Base-by-base conservation (phyloP, 768 basidiomycete species). In the Hypholoma sublateritium region DNA sequence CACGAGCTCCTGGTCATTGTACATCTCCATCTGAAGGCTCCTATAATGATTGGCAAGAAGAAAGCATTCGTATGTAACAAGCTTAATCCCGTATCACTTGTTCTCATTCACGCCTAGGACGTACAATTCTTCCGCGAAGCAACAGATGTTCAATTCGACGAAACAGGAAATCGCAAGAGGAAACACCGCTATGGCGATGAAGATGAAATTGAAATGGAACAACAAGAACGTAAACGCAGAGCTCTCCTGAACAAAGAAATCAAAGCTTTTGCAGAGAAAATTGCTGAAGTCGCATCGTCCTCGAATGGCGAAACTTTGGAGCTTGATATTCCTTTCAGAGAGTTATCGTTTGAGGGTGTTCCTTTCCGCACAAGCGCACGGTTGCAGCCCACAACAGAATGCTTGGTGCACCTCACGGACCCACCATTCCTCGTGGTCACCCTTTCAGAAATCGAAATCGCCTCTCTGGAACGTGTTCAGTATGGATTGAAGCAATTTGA, bases 11-110 rank as follows among this genome's bases (percentile, higher is more conserved):
- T 98, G 52, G 95, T 97, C 54, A 88, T 99, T 59, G 85, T 97
- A 32, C 97, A 99, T 69, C 74, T 97, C 50, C 92, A 98, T 70
- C 80, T 99, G 50, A 97, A 85, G 72, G 84, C 93, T 0, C 97
- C 97, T 0, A 98, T 99, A 70, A 96, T 98, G 83, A 92, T 99
- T 63, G 96, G 97, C 59, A 98, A 98, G 79, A 97, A 95, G 77
- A 99, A 98, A 72, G 87, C 97, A 19, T 93, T 91, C 66, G 93
- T 95, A 65, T 50, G 87, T 77, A 6, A 2, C 42, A 50, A 6
- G 43, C 19, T 22, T 43, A 56, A 41, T 49, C 32, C 32, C 47
- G 54, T 61, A 16, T 16, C 47, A 52, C 19, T 32, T 34, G 39
- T 58, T 24, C 41, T 28, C 50, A 56, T 56, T 57, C 12, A 17